Percentiles rank a stretch among this genome's conserved stretches.
Conservation (phyloP, 1,284 basidiomycete species). For the Leccinum pachyderme region DNA sequence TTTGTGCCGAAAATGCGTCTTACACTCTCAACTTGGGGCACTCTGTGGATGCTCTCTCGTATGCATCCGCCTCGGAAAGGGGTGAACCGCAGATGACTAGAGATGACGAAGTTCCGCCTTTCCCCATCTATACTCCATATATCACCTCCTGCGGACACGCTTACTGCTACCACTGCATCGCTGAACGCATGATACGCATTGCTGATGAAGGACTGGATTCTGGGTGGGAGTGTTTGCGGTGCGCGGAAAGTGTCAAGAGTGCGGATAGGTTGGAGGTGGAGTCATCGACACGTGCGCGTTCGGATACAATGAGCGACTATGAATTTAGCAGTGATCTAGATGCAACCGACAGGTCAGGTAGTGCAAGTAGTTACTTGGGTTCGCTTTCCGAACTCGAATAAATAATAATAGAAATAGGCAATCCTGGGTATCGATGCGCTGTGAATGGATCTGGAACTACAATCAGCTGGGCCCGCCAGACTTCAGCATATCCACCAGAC, state of each 20-base stretch:
- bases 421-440: conserved; percentile 13
- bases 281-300: conserved; percentile 15
- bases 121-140: conserved; percentile 72
- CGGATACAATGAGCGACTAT: conserved; percentile 46
- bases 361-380: conserved; percentile 31
- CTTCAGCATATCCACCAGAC: conserved; percentile 30
- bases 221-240: conserved; percentile 82
- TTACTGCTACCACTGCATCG: conserved; percentile 88
- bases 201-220: conserved; percentile 61
- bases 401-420: not conserved
- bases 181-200: conserved; percentile 73
- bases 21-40: conserved; percentile 57
- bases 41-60: conserved; percentile 47
- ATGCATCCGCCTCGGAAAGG: conserved; percentile 24
- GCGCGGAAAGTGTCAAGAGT: conserved; percentile 55
- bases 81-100: not conserved
- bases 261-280: conserved; percentile 49
- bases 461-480: conserved; percentile 15
- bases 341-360: conserved; percentile 32
- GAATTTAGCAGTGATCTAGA: conserved; percentile 58
- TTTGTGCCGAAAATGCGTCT: conserved; percentile 73
- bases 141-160: conserved; percentile 74
- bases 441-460: not conserved
- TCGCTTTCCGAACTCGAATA: conserved; percentile 27
- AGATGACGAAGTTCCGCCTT: conserved; percentile 39